These are phyloP conservation scores for Fragosphaeria purpurea DNA, from an alignment of 2,329 filamentous ascomycete genomes.

Conservation along the genomic window DNA sequence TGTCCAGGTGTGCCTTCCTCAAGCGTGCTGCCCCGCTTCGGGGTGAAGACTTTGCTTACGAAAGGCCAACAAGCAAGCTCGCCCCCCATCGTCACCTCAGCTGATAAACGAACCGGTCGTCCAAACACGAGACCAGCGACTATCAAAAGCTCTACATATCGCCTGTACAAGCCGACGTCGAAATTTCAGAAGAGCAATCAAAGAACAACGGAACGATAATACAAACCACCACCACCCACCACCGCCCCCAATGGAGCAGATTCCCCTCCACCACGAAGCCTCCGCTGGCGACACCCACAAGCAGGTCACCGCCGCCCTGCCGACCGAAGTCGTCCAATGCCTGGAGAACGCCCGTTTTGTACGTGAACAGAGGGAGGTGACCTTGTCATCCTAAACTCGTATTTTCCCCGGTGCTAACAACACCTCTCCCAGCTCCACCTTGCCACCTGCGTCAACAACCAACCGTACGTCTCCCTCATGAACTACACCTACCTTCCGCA, in stretches of 20 bases:
- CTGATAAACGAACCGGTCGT: too few relatives aligned
- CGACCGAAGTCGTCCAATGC: conserved; percentile 77
- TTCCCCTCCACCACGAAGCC: conserved; percentile 64
- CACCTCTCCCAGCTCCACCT: conserved; percentile 67
- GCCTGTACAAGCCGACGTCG: too few relatives aligned
- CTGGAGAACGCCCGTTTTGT: conserved; percentile 93
- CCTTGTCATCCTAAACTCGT: too few relatives aligned
- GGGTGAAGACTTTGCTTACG: too few relatives aligned
- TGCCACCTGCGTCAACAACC: conserved; percentile 74
- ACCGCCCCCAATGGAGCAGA: conserved; percentile 43
- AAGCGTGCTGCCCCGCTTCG: too few relatives aligned
- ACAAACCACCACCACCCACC: conserved; percentile 2
- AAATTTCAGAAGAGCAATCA: too few relatives aligned
- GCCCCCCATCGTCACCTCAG: too few relatives aligned
- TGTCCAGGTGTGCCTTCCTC: too few relatives aligned
- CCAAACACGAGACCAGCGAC: too few relatives aligned
- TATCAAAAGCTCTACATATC: too few relatives aligned
- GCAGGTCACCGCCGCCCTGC: conserved; percentile 58
- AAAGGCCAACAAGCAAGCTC: too few relatives aligned
- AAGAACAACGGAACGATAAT: too few relatives aligned
- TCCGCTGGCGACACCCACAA: conserved; percentile 65
- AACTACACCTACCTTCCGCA: conserved; percentile 94
- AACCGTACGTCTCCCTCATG: conserved; percentile 93
- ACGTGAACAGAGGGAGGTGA: conserved; percentile 24
- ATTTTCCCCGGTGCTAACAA: not conserved